A percentile compares a stretch with the other conserved stretches of the same genome.
phyloP scores from a whole-genome alignment of 176 grass and related monocot genomes.

The Triticum dicoccoides region DNA sequence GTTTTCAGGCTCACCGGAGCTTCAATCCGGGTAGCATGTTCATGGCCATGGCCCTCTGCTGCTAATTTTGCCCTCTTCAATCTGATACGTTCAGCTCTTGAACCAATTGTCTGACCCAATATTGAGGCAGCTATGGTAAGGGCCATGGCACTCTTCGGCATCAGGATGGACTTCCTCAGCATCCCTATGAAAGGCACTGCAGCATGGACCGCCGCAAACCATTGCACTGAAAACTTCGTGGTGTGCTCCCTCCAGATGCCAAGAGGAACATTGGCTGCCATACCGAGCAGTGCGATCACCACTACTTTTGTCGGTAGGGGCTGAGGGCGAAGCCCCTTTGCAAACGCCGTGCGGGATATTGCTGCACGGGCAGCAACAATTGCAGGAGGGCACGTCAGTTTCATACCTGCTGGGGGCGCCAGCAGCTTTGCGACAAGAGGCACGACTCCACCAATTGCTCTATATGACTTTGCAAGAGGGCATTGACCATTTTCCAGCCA shows the following conservation, averaged over 20 bases:
- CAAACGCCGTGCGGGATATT: constrained; percentile 52
- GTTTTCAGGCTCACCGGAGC: constrained; percentile 43
- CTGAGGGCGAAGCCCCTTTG: constrained; percentile 71
- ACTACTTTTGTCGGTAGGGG: constrained; percentile 65
- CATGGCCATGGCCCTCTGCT: background rate
- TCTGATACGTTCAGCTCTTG: constrained; percentile 81
- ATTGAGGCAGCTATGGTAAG: constrained; percentile 77
- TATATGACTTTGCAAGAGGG: constrained; percentile 70
- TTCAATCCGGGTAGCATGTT: background rate
- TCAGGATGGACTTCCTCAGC: constrained; percentile 86
- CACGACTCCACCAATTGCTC: constrained; percentile 52
- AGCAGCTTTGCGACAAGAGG: constrained; percentile 74
- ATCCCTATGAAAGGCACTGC: constrained; percentile 84
- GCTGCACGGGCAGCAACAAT: constrained; percentile 68
- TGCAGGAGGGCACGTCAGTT: constrained; percentile 66
- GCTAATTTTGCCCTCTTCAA: constrained; percentile 48
- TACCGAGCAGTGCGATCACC: constrained; percentile 74
- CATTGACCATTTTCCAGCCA: constrained; percentile 85
- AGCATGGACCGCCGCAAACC: constrained; percentile 70
- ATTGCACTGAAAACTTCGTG: constrained; percentile 66
- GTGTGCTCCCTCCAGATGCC: constrained; percentile 89
- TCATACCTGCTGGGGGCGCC: constrained; percentile 63
- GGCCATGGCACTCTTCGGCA: constrained; percentile 78
- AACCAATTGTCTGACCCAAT: constrained; percentile 77
- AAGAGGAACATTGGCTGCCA: constrained; percentile 79